Evolutionary conservation across 1,284 basidiomycete genomes (phyloP).

Genomic region (Fomitiporia mediterranea): DNA sequence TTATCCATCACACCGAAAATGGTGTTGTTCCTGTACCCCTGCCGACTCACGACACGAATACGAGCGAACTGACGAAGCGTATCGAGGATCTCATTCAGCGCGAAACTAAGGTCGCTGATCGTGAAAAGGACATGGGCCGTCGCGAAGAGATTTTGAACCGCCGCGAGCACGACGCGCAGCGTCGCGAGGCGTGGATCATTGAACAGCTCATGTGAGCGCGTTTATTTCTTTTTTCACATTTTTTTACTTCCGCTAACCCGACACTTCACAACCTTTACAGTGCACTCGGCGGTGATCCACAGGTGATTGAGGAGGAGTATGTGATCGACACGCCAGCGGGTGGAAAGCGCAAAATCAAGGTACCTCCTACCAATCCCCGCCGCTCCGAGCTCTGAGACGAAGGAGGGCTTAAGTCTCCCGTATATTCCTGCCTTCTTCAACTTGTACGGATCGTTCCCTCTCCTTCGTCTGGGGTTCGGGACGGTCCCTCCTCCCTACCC

Average conservation of each 20-base stretch:
- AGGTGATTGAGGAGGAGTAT: slow-evolving; percentile 71
- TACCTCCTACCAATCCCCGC: slow-evolving; percentile 63
- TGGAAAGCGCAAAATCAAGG: slow-evolving; percentile 77
- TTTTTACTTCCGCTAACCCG: neutral
- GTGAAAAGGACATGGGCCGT: slow-evolving; percentile 76
- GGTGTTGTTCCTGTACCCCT: slow-evolving; percentile 56
- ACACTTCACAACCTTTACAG: slow-evolving; percentile 33
- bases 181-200: slow-evolving; percentile 84
- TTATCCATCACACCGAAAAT: slow-evolving; percentile 64
- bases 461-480: slow-evolving; percentile 81
- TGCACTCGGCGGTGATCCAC: slow-evolving; percentile 59
- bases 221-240: neutral
- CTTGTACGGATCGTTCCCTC: slow-evolving; percentile 70
- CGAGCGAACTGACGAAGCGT: slow-evolving; percentile 35
- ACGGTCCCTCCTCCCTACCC: slow-evolving; percentile 56
- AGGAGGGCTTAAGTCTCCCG: slow-evolving; percentile 45
- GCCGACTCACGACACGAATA: slow-evolving; percentile 59
- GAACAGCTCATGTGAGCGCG: slow-evolving; percentile 72
- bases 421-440: slow-evolving; percentile 33
- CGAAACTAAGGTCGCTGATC: slow-evolving; percentile 75
- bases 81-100: slow-evolving; percentile 76
- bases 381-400: slow-evolving; percentile 89
- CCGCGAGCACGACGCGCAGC: slow-evolving; percentile 75
- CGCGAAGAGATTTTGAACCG: slow-evolving; percentile 79
- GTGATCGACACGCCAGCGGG: slow-evolving; percentile 60